Evolutionary conservation across 139 green algal genomes (phyloP).

Genomic region (Zygnema circumcarinatum): DNA sequence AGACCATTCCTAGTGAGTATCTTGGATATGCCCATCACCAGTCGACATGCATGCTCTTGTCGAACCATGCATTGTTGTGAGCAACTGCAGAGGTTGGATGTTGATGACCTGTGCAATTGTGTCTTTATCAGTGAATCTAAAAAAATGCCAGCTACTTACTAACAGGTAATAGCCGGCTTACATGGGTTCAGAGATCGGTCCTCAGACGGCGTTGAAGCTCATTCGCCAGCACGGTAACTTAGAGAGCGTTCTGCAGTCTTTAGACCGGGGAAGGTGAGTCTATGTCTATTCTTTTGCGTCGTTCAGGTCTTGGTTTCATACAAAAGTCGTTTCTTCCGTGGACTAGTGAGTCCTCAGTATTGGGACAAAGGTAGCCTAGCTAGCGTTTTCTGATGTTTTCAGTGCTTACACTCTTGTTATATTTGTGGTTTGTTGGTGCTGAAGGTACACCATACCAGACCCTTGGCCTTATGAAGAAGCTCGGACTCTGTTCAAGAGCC

Average conservation of each 20-base stretch:
- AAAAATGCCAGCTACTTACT: not conserved
- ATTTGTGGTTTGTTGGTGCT: too few species aligned
- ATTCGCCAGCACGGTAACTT: constrained; percentile 79
- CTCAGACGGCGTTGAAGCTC: constrained; percentile 79
- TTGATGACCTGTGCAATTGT: too few species aligned
- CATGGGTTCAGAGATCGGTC: constrained; percentile 71
- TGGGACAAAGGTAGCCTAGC: too few species aligned
- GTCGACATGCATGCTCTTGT: not conserved
- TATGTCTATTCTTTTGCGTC: too few species aligned
- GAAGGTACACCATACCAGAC: constrained; percentile 82
- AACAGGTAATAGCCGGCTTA: too few species aligned
- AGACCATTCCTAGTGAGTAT: constrained; percentile 73
- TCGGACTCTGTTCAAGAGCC: constrained; percentile 78
- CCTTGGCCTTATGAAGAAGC: constrained; percentile 87
- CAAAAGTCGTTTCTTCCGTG: not conserved
- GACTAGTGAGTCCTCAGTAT: constrained; percentile 5
- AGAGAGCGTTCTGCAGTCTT: constrained; percentile 67
- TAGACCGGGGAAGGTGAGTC: constrained; percentile 16
- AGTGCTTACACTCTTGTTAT: too few species aligned
- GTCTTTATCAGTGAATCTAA: not conserved
- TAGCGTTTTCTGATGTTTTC: too few species aligned
- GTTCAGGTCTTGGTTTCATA: too few species aligned
- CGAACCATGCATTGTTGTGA: too few species aligned
- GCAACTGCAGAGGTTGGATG: too few species aligned
- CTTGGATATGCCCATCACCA: too few species aligned